Conservation (phyloP, 805 yeast genomes). For the Starmerella roubikii region DNA sequence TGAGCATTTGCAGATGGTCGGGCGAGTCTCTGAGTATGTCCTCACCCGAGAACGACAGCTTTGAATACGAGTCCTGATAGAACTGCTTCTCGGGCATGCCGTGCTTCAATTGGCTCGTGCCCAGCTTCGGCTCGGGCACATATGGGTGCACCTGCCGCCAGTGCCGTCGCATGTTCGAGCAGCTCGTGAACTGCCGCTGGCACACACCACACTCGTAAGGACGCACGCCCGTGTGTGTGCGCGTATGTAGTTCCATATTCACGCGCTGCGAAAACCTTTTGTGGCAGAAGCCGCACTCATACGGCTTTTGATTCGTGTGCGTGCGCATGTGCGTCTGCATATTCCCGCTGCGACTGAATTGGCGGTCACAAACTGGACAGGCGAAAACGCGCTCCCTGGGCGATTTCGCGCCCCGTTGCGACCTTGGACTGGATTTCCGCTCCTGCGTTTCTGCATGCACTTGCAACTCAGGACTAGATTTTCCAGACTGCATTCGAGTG, state of each 20-base stretch:
- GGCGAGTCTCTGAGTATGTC: no score
- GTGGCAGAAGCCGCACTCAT: slow-evolving; percentile 61
- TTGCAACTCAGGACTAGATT: no score
- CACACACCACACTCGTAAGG: slow-evolving; percentile 70
- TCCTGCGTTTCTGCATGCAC: no score
- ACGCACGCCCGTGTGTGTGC: slow-evolving; percentile 84
- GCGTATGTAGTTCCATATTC: slow-evolving; percentile 64
- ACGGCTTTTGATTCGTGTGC: slow-evolving; percentile 62
- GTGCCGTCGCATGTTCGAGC: slow-evolving; percentile 20
- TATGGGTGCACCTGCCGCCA: slow-evolving; percentile 19
- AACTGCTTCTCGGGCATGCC: slow-evolving; percentile 19
- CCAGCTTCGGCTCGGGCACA: slow-evolving; percentile 16
- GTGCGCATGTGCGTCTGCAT: slow-evolving; percentile 75
- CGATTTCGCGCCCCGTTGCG: no score
- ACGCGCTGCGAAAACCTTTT: slow-evolving; percentile 80
- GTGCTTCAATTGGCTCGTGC: slow-evolving; percentile 12
- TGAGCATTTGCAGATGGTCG: no score
- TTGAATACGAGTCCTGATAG: slow-evolving; percentile 7
- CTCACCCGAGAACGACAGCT: no score
- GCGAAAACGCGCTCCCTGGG: no score
- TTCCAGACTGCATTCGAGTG: no score
- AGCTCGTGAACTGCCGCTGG: slow-evolving; percentile 19
- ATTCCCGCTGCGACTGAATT: slow-evolving; percentile 82
- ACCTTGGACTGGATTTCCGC: no score
- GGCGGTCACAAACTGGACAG: slow-evolving; percentile 71